Percentiles rank a stretch among this genome's conserved stretches.
Evolutionary conservation across 345 rosid genomes (phyloP).

Genomic region (Leavenworthia alabamica): DNA sequence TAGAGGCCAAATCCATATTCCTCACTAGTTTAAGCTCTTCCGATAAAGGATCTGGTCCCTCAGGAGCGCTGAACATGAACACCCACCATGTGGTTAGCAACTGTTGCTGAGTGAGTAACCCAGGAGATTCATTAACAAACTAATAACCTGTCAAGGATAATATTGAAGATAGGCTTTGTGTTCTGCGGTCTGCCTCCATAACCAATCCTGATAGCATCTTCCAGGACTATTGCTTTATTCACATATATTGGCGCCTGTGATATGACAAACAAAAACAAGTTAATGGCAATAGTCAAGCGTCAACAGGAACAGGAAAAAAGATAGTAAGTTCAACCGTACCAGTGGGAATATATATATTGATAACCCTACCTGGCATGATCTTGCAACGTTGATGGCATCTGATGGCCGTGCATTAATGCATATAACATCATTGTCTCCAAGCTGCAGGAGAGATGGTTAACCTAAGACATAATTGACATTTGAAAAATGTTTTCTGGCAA

Average conservation of each 20-base stretch:
- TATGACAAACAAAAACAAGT: neutral
- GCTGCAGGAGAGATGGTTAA: slow-evolving; percentile 44
- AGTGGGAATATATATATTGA: neutral
- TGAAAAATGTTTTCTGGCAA: neutral
- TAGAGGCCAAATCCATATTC: slow-evolving; percentile 62
- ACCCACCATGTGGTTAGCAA: slow-evolving; percentile 25
- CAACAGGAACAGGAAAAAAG: neutral
- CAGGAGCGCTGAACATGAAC: slow-evolving; percentile 56
- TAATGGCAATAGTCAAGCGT: neutral
- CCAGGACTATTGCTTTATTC: slow-evolving; percentile 62
- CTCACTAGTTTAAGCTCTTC: slow-evolving; percentile 66
- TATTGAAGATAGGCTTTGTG: slow-evolving; percentile 57
- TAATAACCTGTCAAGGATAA: slow-evolving; percentile 68
- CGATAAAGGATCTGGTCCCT: slow-evolving; percentile 58
- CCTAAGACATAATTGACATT: slow-evolving; percentile 1
- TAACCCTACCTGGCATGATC: slow-evolving; percentile 29
- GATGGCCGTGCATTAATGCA: slow-evolving; percentile 79
- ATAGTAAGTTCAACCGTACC: neutral
- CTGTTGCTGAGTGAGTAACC: slow-evolving; percentile 11
- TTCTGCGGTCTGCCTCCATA: slow-evolving; percentile 50
- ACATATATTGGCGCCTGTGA: slow-evolving; percentile 86
- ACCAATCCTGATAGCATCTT: slow-evolving; percentile 73
- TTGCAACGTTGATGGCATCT: slow-evolving; percentile 83
- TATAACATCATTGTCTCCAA: slow-evolving; percentile 47
- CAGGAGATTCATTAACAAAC: slow-evolving; percentile 3